Conservation (phyloP, 2,329 filamentous ascomycete genomes). For the Verticillium tricorpus region DNA sequence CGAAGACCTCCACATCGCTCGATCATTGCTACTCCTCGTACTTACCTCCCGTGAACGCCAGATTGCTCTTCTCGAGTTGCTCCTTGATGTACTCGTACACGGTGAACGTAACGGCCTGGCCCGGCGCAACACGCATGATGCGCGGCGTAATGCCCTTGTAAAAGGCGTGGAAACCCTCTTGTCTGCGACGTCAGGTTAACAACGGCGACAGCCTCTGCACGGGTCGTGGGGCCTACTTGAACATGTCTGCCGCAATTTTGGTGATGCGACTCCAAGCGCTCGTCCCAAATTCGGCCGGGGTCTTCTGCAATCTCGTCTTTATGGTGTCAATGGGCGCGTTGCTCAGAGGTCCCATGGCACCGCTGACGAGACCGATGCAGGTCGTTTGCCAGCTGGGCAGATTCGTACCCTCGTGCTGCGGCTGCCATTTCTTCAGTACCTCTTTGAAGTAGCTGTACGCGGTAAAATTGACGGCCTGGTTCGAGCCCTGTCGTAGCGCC, state of each 20-base stretch:
- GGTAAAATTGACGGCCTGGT: conserved; percentile 98
- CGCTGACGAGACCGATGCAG: conserved; percentile 81
- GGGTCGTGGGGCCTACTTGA: conserved; percentile 50
- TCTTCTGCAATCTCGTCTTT: conserved; percentile 94
- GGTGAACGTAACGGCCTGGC: conserved; percentile 75
- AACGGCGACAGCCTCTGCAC: background rate
- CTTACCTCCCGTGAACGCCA: conserved; percentile 54
- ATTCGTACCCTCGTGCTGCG: conserved; percentile 57
- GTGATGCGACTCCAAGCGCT: conserved; percentile 76
- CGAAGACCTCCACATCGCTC: too few species aligned
- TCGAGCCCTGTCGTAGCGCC: conserved; percentile 88
- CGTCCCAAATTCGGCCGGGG: conserved; percentile 74
- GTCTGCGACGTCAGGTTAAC: conserved; percentile 40
- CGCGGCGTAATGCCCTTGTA: conserved; percentile 98
- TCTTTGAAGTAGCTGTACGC: conserved; percentile 94
- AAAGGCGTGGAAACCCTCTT: conserved; percentile 91
- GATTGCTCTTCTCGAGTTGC: conserved; percentile 63
- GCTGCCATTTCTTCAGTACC: conserved; percentile 67
- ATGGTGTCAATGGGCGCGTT: conserved; percentile 99
- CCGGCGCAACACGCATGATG: conserved; percentile 95
- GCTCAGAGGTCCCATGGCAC: conserved; percentile 91
- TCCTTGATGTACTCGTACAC: conserved; percentile 76
- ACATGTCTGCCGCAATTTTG: conserved; percentile 77
- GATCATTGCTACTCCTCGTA: conserved; percentile 57
- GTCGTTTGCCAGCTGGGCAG: conserved; percentile 89